phyloP scores from a whole-genome alignment of 2,329 filamentous ascomycete species.

The Pyricularia grisea region DNA sequence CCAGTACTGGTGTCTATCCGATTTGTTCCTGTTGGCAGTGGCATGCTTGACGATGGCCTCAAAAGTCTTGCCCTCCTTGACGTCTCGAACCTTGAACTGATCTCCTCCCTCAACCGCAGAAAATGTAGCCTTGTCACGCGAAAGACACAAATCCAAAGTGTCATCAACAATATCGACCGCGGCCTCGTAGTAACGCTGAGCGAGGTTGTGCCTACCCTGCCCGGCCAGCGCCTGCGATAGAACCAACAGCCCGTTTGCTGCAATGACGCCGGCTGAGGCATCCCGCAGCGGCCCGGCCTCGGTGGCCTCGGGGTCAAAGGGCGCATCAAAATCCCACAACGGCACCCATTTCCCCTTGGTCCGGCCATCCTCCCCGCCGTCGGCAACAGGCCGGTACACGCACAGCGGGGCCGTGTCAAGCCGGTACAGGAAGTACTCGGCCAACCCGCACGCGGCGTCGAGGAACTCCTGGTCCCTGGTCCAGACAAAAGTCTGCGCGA shows the following conservation, averaged over 20 bases:
- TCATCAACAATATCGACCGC: slow-evolving; percentile 21
- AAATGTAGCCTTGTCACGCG: slow-evolving; percentile 8
- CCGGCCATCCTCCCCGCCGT: slow-evolving; percentile 1
- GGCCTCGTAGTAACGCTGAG: slow-evolving; percentile 14
- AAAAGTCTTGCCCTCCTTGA: slow-evolving; percentile 11
- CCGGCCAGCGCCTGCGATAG: slow-evolving; percentile 23
- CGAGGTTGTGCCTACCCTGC: slow-evolving; percentile 8
- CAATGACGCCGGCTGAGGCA: slow-evolving; percentile 28
- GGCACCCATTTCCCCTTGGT: slow-evolving; percentile 18
- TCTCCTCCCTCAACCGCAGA: not conserved
- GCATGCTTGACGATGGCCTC: slow-evolving; percentile 19
- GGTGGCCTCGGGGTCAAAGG: slow-evolving; percentile 7
- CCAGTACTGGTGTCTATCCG: slow-evolving; percentile 13
- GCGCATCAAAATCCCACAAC: slow-evolving; percentile 30
- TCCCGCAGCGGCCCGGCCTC: slow-evolving; percentile 14
- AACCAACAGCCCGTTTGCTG: slow-evolving; percentile 30
- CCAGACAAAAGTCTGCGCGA: slow-evolving; percentile 38
- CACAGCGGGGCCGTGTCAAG: slow-evolving; percentile 23
- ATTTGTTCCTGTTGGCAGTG: slow-evolving; percentile 19
- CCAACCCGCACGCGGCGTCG: slow-evolving; percentile 31
- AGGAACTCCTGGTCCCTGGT: slow-evolving; percentile 33
- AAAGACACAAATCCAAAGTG: slow-evolving; percentile 17
- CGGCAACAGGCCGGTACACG: slow-evolving; percentile 17
- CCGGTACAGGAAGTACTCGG: slow-evolving; percentile 37
- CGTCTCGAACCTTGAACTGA: slow-evolving; percentile 6